Base-by-base conservation (phyloP, 2,329 filamentous ascomycete species). In the Zarea fungicola region DNA sequence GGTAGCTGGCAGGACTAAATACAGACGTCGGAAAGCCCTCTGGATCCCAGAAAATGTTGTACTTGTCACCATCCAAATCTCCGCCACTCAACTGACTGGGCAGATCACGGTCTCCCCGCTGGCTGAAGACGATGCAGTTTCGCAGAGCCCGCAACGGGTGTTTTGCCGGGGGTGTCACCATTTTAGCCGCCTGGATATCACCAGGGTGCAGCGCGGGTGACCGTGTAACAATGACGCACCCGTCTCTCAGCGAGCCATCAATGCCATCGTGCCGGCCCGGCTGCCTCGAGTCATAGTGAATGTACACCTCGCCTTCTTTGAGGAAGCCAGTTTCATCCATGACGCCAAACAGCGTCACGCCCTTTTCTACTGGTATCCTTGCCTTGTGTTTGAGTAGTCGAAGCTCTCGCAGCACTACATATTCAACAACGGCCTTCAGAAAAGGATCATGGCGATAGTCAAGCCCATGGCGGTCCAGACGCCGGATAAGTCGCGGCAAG, bases 41-140 rank as follows among this genome's bases (percentile, higher is more conserved):
- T 0, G 65, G 56, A 55, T 95, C 88, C 74, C 80, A 93, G 41
- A 95, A 87, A 42, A 95, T 68, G 54, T 89, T 85, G 64, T 87
- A 95, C 0, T 88, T 68, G 61, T 96, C 90, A 0, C 89, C 89
- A 55, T 93, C 89, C 0, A 95, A 74, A 62, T 95, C 89, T 0
- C 89, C 89, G 1, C 89, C 89, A 46, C 85, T 85, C 0, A 95
- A 72, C 63, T 85, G 78, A 52, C 87, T 92, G 0, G 89, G 88
- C 0, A 95, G 69, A 59, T 95, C 89, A 14, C 89, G 79, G 0
- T 57, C 22, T 0, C 90, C 89, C 35, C 78, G 72, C 49, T 83
- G 80, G 51, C 84, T 90, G 60, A 95, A 95, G 1, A 87, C 80
- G 14, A 95, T 75, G 52, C 88, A 91, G 58, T 95, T 95, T 2